These are phyloP conservation scores for Bryoglossum gracile DNA, from an alignment of 495 filamentous ascomycete genomes.

Conservation along the genomic window DNA sequence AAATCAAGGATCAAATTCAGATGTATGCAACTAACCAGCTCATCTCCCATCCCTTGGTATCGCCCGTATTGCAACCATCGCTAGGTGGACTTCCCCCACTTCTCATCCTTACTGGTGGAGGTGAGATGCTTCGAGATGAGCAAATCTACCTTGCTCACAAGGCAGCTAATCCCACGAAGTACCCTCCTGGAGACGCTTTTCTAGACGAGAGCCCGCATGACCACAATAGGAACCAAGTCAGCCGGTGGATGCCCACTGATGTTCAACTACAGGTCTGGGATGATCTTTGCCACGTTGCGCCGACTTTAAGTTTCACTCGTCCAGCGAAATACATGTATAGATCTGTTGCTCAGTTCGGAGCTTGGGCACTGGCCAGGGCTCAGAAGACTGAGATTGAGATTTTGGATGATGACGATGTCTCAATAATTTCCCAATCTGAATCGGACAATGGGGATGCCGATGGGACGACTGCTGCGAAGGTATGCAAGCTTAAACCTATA, in stretches of 20 bases:
- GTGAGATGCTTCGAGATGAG: constrained; percentile 84
- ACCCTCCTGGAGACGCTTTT: constrained; percentile 58
- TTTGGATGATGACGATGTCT: constrained; percentile 67
- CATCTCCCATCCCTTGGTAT: constrained; percentile 80
- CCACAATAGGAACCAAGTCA: constrained; percentile 48
- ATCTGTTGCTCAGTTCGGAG: constrained; percentile 82
- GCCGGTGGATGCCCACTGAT: constrained; percentile 70
- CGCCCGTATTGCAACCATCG: constrained; percentile 75
- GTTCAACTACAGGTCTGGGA: constrained; percentile 98
- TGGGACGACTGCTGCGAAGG: constrained; percentile 24
- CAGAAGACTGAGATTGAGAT: constrained; percentile 76
- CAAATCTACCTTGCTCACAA: constrained; percentile 95
- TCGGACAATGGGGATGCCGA: constrained; percentile 38
- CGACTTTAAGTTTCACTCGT: constrained; percentile 84
- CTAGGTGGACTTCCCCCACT: constrained; percentile 85
- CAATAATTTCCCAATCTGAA: constrained; percentile 56
- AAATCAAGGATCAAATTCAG: constrained; percentile 89
- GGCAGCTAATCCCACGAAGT: constrained; percentile 70
- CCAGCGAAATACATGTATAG: constrained; percentile 94
- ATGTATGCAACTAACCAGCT: constrained; percentile 89
- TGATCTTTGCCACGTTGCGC: constrained; percentile 83
- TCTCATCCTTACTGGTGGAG: constrained; percentile 77
- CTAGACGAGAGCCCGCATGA: constrained; percentile 46
- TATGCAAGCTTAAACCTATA: no score
- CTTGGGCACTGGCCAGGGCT: constrained; percentile 79